Conservation (phyloP, 176 grass and related monocot species). For the Rhynchospora pubera region DNA sequence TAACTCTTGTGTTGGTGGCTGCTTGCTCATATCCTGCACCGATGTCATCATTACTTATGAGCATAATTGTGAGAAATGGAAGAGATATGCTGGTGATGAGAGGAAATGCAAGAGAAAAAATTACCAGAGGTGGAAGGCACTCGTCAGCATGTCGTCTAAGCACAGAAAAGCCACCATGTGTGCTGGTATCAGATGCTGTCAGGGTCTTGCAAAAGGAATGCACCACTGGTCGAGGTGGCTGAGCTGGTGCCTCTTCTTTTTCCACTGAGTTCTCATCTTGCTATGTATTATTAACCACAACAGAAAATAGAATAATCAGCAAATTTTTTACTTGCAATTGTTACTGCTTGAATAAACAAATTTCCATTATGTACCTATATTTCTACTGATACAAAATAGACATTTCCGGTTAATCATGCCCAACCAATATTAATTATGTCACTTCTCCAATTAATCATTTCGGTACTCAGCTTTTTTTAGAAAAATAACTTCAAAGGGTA, state of each 20-base stretch:
- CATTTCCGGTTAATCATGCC: background rate
- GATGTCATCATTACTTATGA: slow-evolving; percentile 27
- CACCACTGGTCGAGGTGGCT: slow-evolving; percentile 38
- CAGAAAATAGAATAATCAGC: slow-evolving; percentile 11
- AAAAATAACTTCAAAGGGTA: slow-evolving; percentile 2
- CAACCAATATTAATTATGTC: background rate
- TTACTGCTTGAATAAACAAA: background rate
- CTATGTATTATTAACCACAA: slow-evolving; percentile 21
- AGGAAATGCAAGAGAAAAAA: slow-evolving; percentile 2
- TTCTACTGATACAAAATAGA: background rate
- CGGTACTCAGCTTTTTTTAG: background rate
- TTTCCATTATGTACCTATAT: background rate
- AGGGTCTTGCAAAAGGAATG: slow-evolving; percentile 95
- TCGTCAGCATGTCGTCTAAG: slow-evolving; percentile 80
- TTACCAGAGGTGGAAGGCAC: slow-evolving; percentile 79
- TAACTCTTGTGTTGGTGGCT: slow-evolving; percentile 86
- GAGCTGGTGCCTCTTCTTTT: slow-evolving; percentile 32
- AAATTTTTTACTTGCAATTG: background rate
- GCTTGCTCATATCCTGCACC: slow-evolving; percentile 80
- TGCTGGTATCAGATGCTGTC: slow-evolving; percentile 92
- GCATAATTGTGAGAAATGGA: slow-evolving; percentile 9
- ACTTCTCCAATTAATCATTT: background rate
- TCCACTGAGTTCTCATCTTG: slow-evolving; percentile 45
- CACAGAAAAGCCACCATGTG: slow-evolving; percentile 92
- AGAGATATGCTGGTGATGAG: background rate